Evolutionary conservation across 2,329 filamentous ascomycete species (phyloP).

Genomic region (Hypoxylon sp.): DNA sequence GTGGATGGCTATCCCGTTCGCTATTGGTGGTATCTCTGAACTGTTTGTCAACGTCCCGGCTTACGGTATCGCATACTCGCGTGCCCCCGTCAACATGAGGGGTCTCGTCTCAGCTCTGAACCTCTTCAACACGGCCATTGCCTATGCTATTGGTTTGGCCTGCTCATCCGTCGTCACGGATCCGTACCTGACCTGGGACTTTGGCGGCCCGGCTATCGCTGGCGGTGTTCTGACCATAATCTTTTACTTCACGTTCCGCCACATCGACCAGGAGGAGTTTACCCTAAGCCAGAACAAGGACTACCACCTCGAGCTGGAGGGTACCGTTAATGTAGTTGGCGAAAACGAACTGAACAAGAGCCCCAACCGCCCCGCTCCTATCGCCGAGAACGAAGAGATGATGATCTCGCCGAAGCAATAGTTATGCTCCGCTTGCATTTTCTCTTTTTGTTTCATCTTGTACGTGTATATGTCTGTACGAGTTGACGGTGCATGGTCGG

Average conservation of each 20-base stretch:
- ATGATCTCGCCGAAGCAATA: slow-evolving; percentile 57
- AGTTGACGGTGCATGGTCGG: slow-evolving; percentile 14
- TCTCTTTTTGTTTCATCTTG: slow-evolving; percentile 10
- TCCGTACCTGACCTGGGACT: slow-evolving; percentile 66
- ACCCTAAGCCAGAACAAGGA: slow-evolving; percentile 57
- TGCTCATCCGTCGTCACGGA: slow-evolving; percentile 63
- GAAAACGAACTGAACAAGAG: slow-evolving; percentile 60
- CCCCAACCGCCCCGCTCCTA: slow-evolving; percentile 51
- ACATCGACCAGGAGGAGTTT: slow-evolving; percentile 64
- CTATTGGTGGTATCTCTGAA: slow-evolving; percentile 65
- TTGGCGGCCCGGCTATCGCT: slow-evolving; percentile 63
- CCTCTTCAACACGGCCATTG: slow-evolving; percentile 63
- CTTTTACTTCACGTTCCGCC: slow-evolving; percentile 64
- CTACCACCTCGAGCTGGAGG: slow-evolving; percentile 56
- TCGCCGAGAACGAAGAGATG: slow-evolving; percentile 55
- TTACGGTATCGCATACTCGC: slow-evolving; percentile 67
- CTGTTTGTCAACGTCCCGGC: slow-evolving; percentile 68
- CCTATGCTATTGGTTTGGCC: slow-evolving; percentile 63
- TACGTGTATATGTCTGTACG: slow-evolving; percentile 31
- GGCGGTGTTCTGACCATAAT: slow-evolving; percentile 61
- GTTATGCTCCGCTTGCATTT: not conserved
- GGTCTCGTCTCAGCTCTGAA: slow-evolving; percentile 66
- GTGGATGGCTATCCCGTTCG: slow-evolving; percentile 69
- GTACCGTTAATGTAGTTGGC: slow-evolving; percentile 58
- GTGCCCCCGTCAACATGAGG: slow-evolving; percentile 66